Base-by-base conservation (phyloP, 2,329 filamentous ascomycete genomes). In the Dendryphion nanum region DNA sequence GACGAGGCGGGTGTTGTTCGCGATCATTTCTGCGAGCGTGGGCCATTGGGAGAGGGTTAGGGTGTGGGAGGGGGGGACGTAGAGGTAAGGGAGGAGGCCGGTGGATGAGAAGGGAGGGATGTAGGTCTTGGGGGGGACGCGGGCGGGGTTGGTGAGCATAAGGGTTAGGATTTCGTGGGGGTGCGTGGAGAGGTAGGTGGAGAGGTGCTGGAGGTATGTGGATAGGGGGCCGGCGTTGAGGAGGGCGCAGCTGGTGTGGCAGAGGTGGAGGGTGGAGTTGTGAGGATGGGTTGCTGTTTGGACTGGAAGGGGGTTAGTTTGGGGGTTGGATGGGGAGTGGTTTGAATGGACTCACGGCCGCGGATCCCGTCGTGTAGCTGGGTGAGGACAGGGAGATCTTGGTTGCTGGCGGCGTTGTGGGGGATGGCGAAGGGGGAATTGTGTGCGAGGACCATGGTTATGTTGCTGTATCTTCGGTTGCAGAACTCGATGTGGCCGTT, bases 101-200 rank as follows among this genome's bases (percentile, higher is more conserved):
- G 85, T 82, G 37, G 77, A 70, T 59, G 86, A 72, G 48, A 96
- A 83, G 21, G 81, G 82, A 0, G 75, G 75, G 5, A 76, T 79
- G 62, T 87, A 95, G 42, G 77, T 75, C 4, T 64, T 66, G 1
- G 85, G 72, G 4, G 72, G 69, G n/a, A 83, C 81, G 59, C 85
- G 86, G 67, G 89, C 56, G 26, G 57, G 86, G 63, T 96, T 96
- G 40, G 83, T 89, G 35, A 96, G 82, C 14, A 96, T 73, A 47
- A 96, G 82, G 1, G 88, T 90, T 18, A 96, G 79, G 1, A 96
- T 86, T 48, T 96, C 90, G 68, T 88, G 91, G 0, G 89, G 89
- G 51, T 96, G 82, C 1, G 59, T 53, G 5, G 77, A 74, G 2
- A 96, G 80, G 90, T 90, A 96, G 30, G 71, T 63, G 23, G 74